Base-by-base conservation (phyloP, 176 grass and related monocot genomes). In the Raddia distichophylla region DNA sequence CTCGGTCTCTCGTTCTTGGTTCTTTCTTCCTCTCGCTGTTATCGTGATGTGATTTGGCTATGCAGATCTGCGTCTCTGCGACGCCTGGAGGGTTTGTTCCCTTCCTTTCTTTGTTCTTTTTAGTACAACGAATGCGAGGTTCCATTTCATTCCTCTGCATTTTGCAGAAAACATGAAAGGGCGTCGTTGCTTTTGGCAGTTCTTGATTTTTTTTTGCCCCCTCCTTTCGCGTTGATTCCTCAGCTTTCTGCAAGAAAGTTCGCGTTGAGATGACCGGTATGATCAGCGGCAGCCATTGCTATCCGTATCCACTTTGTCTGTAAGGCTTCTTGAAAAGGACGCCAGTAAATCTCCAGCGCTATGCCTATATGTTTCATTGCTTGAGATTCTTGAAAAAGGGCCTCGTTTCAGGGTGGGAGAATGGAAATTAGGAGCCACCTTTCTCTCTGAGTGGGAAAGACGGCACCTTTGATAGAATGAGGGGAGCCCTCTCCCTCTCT, bases 401-500 rank as follows among this genome's bases (percentile, higher is more conserved):
- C 40, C 37, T 32, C 51, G 10, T 78, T 43, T 82, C 50, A 57
- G 54, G 49, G 52, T 18, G 69, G 71, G 54, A 37, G 68, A 11
- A 19, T 9, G 73, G 65, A 19, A 44, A 20, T 78, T 79, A 51
- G 75, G 75, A 68, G 62, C 76, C 69, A 53, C 81, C 46, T 66
- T 84, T 78, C 69, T 80, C 54, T 17, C 54, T 17, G 53, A 52
- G 79, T 54, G 47, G 52, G 43, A 78, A 77, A 71, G 59, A 76
- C 77, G 79, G 64, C 67, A 43, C 77, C 79, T 87, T 77, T 78
- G 80, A 78, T 64, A 8, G 78, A 53, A 54, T 34, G 50, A 50
- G 37, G 27, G 27, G 27, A 27, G 15, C 18, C 42, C 58, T 85
- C 87, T 85, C 18, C 42, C 58, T 85, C 87, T 80, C 85, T 89